Conservation (phyloP, 768 basidiomycete genomes). For the Suillus clintonianus region DNA sequence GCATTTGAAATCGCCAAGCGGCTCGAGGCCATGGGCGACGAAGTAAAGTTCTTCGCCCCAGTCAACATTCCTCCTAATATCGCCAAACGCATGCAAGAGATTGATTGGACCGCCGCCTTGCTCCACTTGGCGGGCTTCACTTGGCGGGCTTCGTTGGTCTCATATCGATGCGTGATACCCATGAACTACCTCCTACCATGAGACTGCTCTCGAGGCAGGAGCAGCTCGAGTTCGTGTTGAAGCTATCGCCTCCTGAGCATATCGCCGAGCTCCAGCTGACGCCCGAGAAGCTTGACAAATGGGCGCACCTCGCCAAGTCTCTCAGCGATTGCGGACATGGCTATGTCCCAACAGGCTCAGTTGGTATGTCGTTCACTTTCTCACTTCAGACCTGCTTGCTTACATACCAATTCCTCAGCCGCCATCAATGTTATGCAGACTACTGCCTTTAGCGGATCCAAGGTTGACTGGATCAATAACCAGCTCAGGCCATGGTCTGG, state of each 20-base stretch:
- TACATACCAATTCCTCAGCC: slow-evolving; percentile 12
- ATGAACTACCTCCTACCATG: slow-evolving; percentile 20
- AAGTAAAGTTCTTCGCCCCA: slow-evolving; percentile 34
- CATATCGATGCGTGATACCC: slow-evolving; percentile 22
- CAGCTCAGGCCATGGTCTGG: slow-evolving; percentile 26
- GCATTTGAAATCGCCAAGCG: slow-evolving; percentile 38
- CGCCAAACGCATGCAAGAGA: slow-evolving; percentile 41
- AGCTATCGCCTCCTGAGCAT: slow-evolving; percentile 27
- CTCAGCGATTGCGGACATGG: slow-evolving; percentile 31
- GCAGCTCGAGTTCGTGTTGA: slow-evolving; percentile 28
- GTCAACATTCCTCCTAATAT: slow-evolving; percentile 40
- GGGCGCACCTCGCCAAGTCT: slow-evolving; percentile 29
- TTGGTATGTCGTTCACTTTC: slow-evolving; percentile 19
- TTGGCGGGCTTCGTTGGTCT: slow-evolving; percentile 43
- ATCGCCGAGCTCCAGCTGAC: slow-evolving; percentile 29
- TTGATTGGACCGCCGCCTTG: slow-evolving; percentile 41
- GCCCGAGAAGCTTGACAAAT: slow-evolving; percentile 23
- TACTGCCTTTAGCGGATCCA: slow-evolving; percentile 25
- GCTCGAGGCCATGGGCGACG: slow-evolving; percentile 29
- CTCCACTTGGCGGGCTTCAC: slow-evolving; percentile 41
- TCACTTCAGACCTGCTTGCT: not conserved
- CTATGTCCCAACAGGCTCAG: slow-evolving; percentile 24
- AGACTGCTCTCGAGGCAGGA: slow-evolving; percentile 19
- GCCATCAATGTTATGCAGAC: slow-evolving; percentile 26
- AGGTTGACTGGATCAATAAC: slow-evolving; percentile 29